These are phyloP conservation scores for Pythium coloratum DNA, from an alignment of 352 stramenopile genomes.

Conservation along the genomic window DNA sequence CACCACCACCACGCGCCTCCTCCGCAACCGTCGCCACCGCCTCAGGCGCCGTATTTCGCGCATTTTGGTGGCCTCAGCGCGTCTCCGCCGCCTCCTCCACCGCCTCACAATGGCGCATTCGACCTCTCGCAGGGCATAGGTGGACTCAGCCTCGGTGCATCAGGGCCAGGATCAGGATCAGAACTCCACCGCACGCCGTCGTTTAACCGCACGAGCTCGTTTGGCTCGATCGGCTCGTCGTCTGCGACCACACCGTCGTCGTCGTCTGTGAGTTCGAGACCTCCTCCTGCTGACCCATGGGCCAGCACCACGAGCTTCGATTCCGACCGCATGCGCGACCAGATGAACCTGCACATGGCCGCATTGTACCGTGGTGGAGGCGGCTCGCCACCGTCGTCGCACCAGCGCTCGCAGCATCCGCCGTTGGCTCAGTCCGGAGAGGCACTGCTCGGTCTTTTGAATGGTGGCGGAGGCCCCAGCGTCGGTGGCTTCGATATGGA, in stretches of 20 bases:
- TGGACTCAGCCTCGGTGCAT: slow-evolving; percentile 30
- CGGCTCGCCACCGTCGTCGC: slow-evolving; percentile 12
- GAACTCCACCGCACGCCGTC: slow-evolving; percentile 14
- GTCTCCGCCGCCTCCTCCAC: slow-evolving; percentile 12
- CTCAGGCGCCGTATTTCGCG: slow-evolving; percentile 3
- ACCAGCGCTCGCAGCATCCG: slow-evolving; percentile 29
- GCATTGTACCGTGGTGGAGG: slow-evolving; percentile 46
- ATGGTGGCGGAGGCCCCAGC: slow-evolving; percentile 2
- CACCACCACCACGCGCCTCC: slow-evolving; percentile 1
- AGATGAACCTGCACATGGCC: slow-evolving; percentile 83
- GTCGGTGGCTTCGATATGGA: slow-evolving; percentile 15
- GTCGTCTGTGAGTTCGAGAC: slow-evolving; percentile 1
- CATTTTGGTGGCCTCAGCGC: slow-evolving; percentile 14
- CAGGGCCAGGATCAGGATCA: slow-evolving; percentile 7
- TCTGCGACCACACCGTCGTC: slow-evolving; percentile 21
- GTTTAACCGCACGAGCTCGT: slow-evolving; percentile 7
- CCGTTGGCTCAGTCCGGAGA: slow-evolving; percentile 38
- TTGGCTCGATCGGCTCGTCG: slow-evolving; percentile 27
- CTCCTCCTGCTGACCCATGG: slow-evolving; percentile 15
- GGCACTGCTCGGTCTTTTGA: slow-evolving; percentile 43
- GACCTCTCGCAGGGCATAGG: slow-evolving; percentile 47
- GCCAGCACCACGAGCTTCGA: slow-evolving; percentile 18
- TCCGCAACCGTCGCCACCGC: slow-evolving; percentile 4
- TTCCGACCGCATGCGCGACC: slow-evolving; percentile 42
- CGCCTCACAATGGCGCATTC: slow-evolving; percentile 22